Percentiles rank a stretch among this genome's conserved stretches.
Conservation (phyloP, 352 stramenopile genomes). For the Stephanocyclus meneghinianus region DNA sequence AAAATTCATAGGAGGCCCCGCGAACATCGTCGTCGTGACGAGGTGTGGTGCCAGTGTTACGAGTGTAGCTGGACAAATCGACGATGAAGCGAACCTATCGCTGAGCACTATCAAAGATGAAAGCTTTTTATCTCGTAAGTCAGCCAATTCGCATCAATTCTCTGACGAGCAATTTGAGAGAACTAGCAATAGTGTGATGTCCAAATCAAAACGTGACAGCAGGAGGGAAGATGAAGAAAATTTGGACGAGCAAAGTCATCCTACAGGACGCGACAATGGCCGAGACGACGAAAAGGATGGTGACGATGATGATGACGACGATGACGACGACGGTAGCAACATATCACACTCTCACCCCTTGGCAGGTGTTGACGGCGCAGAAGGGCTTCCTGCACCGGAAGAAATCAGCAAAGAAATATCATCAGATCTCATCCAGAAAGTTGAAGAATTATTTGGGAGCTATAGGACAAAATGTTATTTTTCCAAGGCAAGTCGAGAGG, state of each 20-base stretch:
- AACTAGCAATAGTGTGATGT: slow-evolving; percentile 6
- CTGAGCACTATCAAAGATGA: slow-evolving; percentile 38
- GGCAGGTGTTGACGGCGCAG: slow-evolving; percentile 45
- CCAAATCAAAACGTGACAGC: neutral
- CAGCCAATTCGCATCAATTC: slow-evolving; percentile 2
- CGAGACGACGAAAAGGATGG: slow-evolving; percentile 67
- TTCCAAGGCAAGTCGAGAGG: slow-evolving; percentile 38
- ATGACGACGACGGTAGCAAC: slow-evolving; percentile 30
- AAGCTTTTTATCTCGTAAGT: slow-evolving; percentile 28
- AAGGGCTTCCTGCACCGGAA: slow-evolving; percentile 63
- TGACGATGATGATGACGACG: slow-evolving; percentile 72
- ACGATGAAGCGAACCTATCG: slow-evolving; percentile 26
- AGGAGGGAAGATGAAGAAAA: neutral
- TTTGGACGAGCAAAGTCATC: slow-evolving; percentile 1
- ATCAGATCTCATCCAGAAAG: slow-evolving; percentile 45
- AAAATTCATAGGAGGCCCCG: slow-evolving; percentile 12
- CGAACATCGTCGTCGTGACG: too few relatives aligned
- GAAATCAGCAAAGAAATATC: slow-evolving; percentile 40
- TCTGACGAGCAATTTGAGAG: slow-evolving; percentile 79
- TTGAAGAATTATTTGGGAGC: slow-evolving; percentile 56
- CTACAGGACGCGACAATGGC: neutral
- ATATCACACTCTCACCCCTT: slow-evolving; percentile 60
- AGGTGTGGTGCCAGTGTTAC: too few relatives aligned
- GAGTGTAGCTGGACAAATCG: neutral
- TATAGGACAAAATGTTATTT: slow-evolving; percentile 72